Evolutionary conservation across 345 rosid genomes (phyloP).

Genomic region (Acer negundo): DNA sequence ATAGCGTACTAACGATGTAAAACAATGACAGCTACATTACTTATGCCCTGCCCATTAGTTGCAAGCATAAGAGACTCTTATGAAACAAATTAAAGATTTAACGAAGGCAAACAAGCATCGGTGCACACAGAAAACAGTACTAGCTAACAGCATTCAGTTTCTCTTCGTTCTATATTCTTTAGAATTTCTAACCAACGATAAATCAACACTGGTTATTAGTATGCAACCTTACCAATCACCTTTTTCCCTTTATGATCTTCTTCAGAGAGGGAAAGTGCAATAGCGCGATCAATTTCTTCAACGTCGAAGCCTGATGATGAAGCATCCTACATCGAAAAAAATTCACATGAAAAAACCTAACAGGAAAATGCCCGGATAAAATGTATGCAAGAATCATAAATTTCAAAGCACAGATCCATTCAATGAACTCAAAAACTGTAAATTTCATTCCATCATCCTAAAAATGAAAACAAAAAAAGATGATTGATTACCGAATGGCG

Average conservation of each 20-base stretch:
- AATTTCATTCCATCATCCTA: too few relatives aligned
- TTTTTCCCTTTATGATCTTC: constrained; percentile 75
- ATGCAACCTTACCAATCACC: constrained; percentile 60
- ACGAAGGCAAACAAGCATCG: neutral
- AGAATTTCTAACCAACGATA: too few relatives aligned
- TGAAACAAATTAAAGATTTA: constrained; percentile 2
- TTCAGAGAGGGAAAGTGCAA: constrained; percentile 84
- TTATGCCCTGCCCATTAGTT: neutral
- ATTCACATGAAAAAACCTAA: constrained; percentile 16
- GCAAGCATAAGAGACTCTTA: neutral
- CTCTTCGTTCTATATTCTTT: constrained; percentile 1
- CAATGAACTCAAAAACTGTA: too few relatives aligned
- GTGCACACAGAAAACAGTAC: neutral
- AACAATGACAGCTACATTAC: neutral
- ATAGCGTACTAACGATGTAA: neutral
- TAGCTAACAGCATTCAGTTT: neutral
- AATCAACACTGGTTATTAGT: constrained; percentile 2
- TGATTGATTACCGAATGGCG: constrained; percentile 58
- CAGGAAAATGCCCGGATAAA: constrained; percentile 1
- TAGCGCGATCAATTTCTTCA: constrained; percentile 77
- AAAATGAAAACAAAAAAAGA: neutral
- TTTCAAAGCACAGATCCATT: neutral
- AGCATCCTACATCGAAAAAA: constrained; percentile 58
- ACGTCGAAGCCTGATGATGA: constrained; percentile 73
- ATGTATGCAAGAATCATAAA: constrained; percentile 8